Conservation (phyloP, 192 early-diverging fungal genomes). For the Bifiguratus adelaidae region DNA sequence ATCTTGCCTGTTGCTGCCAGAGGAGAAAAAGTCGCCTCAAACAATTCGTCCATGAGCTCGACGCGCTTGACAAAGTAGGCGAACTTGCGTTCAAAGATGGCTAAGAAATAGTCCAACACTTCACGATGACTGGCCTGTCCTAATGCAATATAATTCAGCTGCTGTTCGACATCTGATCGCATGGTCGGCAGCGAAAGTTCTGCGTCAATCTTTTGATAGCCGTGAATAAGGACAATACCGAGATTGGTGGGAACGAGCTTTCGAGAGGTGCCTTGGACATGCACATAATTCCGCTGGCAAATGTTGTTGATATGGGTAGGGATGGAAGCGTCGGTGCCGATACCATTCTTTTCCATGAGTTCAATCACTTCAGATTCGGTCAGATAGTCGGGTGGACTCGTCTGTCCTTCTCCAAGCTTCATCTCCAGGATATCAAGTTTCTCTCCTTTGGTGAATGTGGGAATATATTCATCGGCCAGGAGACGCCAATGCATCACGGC, state of each 20-base stretch:
- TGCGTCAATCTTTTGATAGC: slow-evolving; percentile 43
- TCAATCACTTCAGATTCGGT: slow-evolving; percentile 36
- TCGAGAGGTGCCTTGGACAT: slow-evolving; percentile 24
- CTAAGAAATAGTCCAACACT: slow-evolving; percentile 26
- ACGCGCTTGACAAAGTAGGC: slow-evolving; percentile 23
- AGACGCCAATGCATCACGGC: slow-evolving; percentile 28
- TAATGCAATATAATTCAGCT: slow-evolving; percentile 30
- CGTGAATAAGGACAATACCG: slow-evolving; percentile 41
- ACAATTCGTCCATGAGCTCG: slow-evolving; percentile 32
- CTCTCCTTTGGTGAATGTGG: slow-evolving; percentile 18
- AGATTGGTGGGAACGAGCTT: slow-evolving; percentile 35
- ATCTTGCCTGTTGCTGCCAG: slow-evolving; percentile 28
- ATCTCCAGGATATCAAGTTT: slow-evolving; percentile 9
- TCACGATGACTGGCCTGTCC: slow-evolving; percentile 17
- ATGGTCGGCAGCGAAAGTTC: slow-evolving; percentile 32
- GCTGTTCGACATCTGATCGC: slow-evolving; percentile 37
- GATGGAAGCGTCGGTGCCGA: slow-evolving; percentile 43
- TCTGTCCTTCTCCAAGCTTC: slow-evolving; percentile 26
- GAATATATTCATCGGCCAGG: slow-evolving; percentile 20
- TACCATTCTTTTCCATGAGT: slow-evolving; percentile 34
- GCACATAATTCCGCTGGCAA: slow-evolving; percentile 35
- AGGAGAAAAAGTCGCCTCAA: slow-evolving; percentile 42
- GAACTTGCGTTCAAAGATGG: slow-evolving; percentile 31
- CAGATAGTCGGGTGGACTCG: slow-evolving; percentile 38
- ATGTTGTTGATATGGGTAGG: slow-evolving; percentile 42